Percentiles rank a stretch among this genome's conserved stretches.
Conservation (phyloP, 768 basidiomycete species). For the Cantharellus anzutake region DNA sequence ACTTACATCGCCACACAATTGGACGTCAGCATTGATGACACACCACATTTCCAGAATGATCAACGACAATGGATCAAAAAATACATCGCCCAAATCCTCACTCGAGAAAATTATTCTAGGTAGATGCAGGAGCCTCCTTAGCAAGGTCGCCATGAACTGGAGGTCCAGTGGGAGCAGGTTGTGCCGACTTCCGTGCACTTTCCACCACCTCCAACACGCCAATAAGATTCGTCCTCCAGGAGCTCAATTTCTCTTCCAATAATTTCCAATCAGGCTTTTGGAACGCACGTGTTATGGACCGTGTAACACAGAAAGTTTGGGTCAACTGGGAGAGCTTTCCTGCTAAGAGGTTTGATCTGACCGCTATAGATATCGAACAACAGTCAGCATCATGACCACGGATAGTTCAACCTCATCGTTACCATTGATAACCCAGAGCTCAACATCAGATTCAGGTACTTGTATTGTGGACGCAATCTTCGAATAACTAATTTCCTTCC, state of each 20-base stretch:
- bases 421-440: conserved; percentile 83
- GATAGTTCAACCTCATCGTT: conserved; percentile 8
- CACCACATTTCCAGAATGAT: too few relatives aligned
- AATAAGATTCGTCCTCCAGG: conserved; percentile 57
- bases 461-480: conserved; percentile 49
- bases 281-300: conserved; percentile 57
- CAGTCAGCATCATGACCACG: neutral
- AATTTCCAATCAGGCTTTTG: conserved; percentile 63
- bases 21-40: too few relatives aligned
- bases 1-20: too few relatives aligned
- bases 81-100: neutral
- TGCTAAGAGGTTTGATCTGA: conserved; percentile 57
- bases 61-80: neutral
- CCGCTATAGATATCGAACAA: conserved; percentile 27
- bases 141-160: neutral
- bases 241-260: conserved; percentile 51
- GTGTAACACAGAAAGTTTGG: conserved; percentile 51
- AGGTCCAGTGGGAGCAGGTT: neutral
- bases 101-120: neutral
- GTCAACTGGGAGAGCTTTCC: conserved; percentile 73
- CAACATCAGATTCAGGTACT: conserved; percentile 45
- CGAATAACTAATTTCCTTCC: conserved; percentile 51
- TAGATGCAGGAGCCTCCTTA: neutral
- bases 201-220: conserved; percentile 49
- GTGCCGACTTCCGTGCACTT: neutral